Percentiles rank a stretch among this genome's conserved stretches.
Evolutionary conservation across 1,284 basidiomycete species (phyloP).

Genomic region (Rhodofomes roseus): DNA sequence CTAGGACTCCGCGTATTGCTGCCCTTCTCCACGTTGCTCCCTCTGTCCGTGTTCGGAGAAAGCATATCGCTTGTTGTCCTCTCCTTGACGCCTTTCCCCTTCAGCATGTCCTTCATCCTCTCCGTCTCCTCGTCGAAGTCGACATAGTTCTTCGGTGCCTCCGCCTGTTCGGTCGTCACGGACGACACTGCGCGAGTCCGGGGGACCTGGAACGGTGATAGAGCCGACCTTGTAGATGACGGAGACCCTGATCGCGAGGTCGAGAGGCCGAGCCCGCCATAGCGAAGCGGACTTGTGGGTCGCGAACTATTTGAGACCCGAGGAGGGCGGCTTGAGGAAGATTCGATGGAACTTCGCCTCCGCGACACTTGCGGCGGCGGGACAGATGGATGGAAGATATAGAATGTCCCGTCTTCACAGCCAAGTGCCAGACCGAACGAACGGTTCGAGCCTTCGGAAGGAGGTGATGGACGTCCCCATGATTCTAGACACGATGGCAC

Average conservation of each 20-base stretch:
- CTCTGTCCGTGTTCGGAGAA: slow-evolving; percentile 17
- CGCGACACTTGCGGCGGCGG: neutral
- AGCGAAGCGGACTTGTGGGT: slow-evolving; percentile 27
- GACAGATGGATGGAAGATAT: slow-evolving; percentile 20
- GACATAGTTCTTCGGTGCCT: slow-evolving; percentile 71
- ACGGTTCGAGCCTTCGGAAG: neutral
- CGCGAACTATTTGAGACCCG: slow-evolving; percentile 15
- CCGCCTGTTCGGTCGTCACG: slow-evolving; percentile 60
- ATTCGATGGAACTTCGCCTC: slow-evolving; percentile 1
- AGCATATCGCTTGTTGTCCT: slow-evolving; percentile 32
- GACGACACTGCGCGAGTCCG: slow-evolving; percentile 63
- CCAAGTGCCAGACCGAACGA: slow-evolving; percentile 16
- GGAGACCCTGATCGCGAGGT: slow-evolving; percentile 32
- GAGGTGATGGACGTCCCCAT: slow-evolving; percentile 1
- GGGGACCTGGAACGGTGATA: slow-evolving; percentile 31
- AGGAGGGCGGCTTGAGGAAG: slow-evolving; percentile 1
- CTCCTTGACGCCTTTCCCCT: slow-evolving; percentile 45
- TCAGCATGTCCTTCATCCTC: slow-evolving; percentile 67
- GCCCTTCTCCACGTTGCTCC: neutral
- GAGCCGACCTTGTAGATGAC: slow-evolving; percentile 22
- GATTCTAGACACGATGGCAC: slow-evolving; percentile 2
- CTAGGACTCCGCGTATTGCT: neutral
- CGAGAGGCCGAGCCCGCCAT: slow-evolving; percentile 21
- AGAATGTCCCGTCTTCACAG: slow-evolving; percentile 34
- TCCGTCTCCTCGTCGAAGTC: slow-evolving; percentile 77